These are phyloP conservation scores for Cyclaneusma minus DNA, from an alignment of 2,329 filamentous ascomycete genomes.

Conservation along the genomic window DNA sequence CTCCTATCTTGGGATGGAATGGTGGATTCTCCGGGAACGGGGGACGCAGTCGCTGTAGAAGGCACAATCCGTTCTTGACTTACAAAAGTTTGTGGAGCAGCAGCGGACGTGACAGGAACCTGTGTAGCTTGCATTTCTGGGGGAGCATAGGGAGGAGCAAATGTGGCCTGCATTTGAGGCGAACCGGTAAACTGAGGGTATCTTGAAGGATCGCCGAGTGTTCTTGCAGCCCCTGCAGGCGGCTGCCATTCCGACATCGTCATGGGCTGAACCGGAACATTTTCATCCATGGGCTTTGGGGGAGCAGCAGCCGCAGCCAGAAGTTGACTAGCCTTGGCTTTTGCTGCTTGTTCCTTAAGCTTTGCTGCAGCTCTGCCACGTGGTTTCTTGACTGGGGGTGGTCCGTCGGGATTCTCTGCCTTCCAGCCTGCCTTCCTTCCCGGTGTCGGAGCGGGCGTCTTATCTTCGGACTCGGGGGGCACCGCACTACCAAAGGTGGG, in stretches of 20 bases:
- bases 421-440: constrained; percentile 30
- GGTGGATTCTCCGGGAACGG: constrained; percentile 1
- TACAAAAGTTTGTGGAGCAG: constrained; percentile 7
- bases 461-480: constrained; percentile 44
- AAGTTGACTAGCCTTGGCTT: constrained; percentile 17
- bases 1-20: constrained; percentile 8
- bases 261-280: constrained; percentile 13
- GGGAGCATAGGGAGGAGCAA: constrained; percentile 9
- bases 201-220: constrained; percentile 6
- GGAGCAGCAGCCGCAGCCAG: constrained; percentile 13
- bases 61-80: constrained; percentile 14
- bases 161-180: constrained; percentile 6
- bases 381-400: constrained; percentile 21
- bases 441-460: constrained; percentile 41
- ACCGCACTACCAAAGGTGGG: constrained; percentile 56
- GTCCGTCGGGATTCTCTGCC: constrained; percentile 25
- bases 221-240: constrained; percentile 6
- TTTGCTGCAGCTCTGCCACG: constrained; percentile 25
- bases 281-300: constrained; percentile 15
- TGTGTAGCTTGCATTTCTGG: constrained; percentile 9
- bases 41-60: constrained; percentile 4
- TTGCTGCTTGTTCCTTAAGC: constrained; percentile 24
- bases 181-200: constrained; percentile 13
- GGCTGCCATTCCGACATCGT: constrained; percentile 9
- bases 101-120: constrained; percentile 8